phyloP scores from a whole-genome alignment of 1,284 basidiomycete species.

The Microbotryomycetes sp. region DNA sequence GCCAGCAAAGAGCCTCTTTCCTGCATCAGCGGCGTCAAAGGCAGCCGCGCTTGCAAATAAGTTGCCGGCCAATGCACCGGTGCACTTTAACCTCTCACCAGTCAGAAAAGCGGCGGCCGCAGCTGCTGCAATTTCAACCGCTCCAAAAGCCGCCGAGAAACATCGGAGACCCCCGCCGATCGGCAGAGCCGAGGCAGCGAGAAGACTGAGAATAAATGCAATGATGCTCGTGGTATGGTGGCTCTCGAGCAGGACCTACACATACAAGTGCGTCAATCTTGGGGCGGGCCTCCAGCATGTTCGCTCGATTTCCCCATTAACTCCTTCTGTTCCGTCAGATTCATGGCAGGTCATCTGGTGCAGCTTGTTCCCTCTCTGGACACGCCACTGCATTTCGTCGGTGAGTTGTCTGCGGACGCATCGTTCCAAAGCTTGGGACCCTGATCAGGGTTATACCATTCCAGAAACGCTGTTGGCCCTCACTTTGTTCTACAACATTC shows the following conservation, averaged over 20 bases:
- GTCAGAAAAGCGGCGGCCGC: background rate
- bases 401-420: conserved; percentile 4
- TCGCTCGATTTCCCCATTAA: too few relatives aligned
- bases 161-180: conserved; percentile 6
- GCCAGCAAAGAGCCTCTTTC: background rate
- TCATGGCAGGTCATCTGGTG: conserved; percentile 20
- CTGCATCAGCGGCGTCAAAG: background rate
- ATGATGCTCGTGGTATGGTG: conserved; percentile 25
- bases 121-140: background rate
- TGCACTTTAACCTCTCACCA: background rate
- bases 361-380: conserved; percentile 16
- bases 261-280: conserved; percentile 20
- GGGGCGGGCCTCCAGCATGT: too few relatives aligned
- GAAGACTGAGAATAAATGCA: conserved; percentile 21
- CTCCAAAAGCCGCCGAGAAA: background rate
- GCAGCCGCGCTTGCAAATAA: background rate
- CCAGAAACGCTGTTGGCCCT: conserved; percentile 19
- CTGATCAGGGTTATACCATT: too few relatives aligned
- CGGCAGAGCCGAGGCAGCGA: conserved; percentile 18
- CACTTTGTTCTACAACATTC: conserved; percentile 27
- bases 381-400: conserved; percentile 22
- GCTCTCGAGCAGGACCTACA: conserved; percentile 17
- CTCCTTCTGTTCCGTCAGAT: too few relatives aligned
- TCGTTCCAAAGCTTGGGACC: too few relatives aligned
- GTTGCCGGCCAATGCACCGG: background rate